phyloP scores from a whole-genome alignment of 164 flowering plant species.

The Taxillus chinensis region DNA sequence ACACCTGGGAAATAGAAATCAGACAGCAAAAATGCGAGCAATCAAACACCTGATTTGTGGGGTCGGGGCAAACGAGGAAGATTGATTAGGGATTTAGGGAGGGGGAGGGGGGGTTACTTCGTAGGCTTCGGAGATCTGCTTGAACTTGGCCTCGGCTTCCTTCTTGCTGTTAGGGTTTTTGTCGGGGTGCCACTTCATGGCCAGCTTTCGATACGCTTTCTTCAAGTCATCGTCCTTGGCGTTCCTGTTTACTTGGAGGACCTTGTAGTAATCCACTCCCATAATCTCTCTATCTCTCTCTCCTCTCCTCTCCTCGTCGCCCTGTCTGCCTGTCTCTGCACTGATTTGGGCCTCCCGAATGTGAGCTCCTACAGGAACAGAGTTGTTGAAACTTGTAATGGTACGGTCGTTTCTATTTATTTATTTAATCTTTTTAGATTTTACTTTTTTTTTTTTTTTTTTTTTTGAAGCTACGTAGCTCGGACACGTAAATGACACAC shows the following conservation, averaged over 20 bases:
- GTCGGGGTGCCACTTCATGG: slow-evolving; percentile 96
- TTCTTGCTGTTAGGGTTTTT: slow-evolving; percentile 86
- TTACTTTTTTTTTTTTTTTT: too few species aligned
- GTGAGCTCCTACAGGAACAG: too few species aligned
- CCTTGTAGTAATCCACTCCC: slow-evolving; percentile 88
- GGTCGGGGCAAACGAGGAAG: neutral
- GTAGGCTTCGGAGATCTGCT: slow-evolving; percentile 90
- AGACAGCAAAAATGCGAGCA: neutral
- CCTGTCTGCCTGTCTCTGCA: neutral
- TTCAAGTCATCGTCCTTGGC: slow-evolving; percentile 88
- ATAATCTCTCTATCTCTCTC: slow-evolving; percentile 21
- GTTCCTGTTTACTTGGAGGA: slow-evolving; percentile 57
- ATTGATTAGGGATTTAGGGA: neutral
- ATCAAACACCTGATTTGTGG: neutral
- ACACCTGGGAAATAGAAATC: neutral
- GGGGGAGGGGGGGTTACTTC: slow-evolving; percentile 34
- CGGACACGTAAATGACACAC: too few species aligned
- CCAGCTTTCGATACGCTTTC: slow-evolving; percentile 84
- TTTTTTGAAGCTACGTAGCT: too few species aligned
- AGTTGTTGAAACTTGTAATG: too few species aligned
- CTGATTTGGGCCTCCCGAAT: neutral
- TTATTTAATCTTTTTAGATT: too few species aligned
- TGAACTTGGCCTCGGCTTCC: slow-evolving; percentile 91
- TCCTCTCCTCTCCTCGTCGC: neutral
- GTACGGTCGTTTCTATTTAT: too few species aligned